Base-by-base conservation (phyloP, 2,329 filamentous ascomycete species). In the Dactylellina sp. region DNA sequence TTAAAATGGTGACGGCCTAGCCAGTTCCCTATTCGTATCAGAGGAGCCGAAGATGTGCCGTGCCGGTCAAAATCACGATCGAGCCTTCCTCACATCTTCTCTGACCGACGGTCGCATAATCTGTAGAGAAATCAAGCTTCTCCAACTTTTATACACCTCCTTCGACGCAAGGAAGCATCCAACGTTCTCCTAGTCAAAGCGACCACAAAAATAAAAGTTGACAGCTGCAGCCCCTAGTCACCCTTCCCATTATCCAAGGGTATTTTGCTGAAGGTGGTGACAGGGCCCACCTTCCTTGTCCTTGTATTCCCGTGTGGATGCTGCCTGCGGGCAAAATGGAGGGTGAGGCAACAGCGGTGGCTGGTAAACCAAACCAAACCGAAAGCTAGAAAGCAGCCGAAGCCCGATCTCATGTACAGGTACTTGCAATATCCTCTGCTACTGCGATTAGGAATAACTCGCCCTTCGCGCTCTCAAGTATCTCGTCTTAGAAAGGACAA, bases 301-400 rank as follows among this genome's bases (percentile, higher is more conserved):
- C 60, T 70, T 71, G 72, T 70, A 65, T 64, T 63, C 60, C 57
- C 75, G 71, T 62, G 68, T 66, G 62, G 62, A 66, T 53, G 52
- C 46, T 63, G 50, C 53, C 61, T 62, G 47, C 53, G 55, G 68
- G 53, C 32, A 68, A 57, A 63, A 56, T 46, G 76, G 71, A 76
- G 76, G 76, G 65, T 76, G 64, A 70, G 63, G 64, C 66, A 77
- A 76, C 75, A 53, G 68, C 46, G 66, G 66, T 72, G 68, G 68
- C 68, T 72, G 68, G 68, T 72, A 55, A 32, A 37, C n/a, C 40
- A 47, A 18, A 42, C 14, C 14, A 32, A 42, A 42, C 14, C 9
- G 16, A 12, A 35, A 47, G 47, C 46, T 3, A n/a, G 6, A 12
- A 24, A 2, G 18, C 25, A 35, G n/a, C 16, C 49, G 7, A 5